A percentile compares a stretch with the other conserved stretches of the same genome.
Evolutionary conservation across 345 rosid genomes (phyloP).

Genomic region (Euphorbia pulcherrima): DNA sequence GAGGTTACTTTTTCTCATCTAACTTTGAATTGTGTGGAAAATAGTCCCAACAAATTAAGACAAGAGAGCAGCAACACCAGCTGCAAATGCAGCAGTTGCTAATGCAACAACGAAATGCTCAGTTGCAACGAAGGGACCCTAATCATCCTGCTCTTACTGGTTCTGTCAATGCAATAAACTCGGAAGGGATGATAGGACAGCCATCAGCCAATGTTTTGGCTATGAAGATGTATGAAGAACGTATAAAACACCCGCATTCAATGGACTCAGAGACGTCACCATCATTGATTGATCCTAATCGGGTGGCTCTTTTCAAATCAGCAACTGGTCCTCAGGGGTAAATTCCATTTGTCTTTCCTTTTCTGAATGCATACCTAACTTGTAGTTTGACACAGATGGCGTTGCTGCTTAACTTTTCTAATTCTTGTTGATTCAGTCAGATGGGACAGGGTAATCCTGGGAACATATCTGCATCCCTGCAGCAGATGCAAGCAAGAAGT

Average conservation of each 20-base stretch:
- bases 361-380: not conserved
- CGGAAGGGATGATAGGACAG: conserved; percentile 58
- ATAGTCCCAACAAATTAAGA: conserved; percentile 52
- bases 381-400: conserved; percentile 6
- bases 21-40: conserved; percentile 9
- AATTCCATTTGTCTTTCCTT: not conserved
- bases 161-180: conserved; percentile 38
- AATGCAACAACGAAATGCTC: conserved; percentile 51
- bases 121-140: conserved; percentile 54
- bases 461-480: conserved; percentile 48
- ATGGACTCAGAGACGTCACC: conserved; percentile 51
- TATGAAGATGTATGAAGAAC: conserved; percentile 60
- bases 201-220: conserved; percentile 55
- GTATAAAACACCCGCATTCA: conserved; percentile 47
- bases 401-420: conserved; percentile 6
- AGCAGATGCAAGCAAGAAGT: conserved; percentile 43
- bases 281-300: conserved; percentile 45
- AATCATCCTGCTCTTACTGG: conserved; percentile 43
- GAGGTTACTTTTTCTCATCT: not conserved
- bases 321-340: conserved; percentile 52
- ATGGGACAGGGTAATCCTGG: conserved; percentile 50
- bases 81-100: conserved; percentile 62
- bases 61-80: conserved; percentile 56
- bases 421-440: conserved; percentile 46
- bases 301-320: conserved; percentile 46